A percentile compares a stretch with the other conserved stretches of the same genome.
These are phyloP conservation scores for Aspergillus transmontanensis DNA, from an alignment of 2,329 filamentous ascomycete species.

Conservation along the genomic window DNA sequence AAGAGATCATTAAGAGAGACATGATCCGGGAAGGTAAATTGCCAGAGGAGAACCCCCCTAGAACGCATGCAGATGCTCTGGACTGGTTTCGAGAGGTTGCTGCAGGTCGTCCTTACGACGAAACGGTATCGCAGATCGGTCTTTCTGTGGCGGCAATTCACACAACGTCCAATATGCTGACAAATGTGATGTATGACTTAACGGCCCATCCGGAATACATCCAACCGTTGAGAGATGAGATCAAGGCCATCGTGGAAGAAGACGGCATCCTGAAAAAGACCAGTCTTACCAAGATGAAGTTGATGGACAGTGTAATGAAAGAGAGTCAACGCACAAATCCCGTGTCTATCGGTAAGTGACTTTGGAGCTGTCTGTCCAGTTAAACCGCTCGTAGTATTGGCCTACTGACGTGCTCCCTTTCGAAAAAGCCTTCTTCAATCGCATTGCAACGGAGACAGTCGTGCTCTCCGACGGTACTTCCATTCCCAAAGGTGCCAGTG, in stretches of 20 bases:
- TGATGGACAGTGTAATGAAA: conserved; percentile 41
- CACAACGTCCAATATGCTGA: conserved; percentile 39
- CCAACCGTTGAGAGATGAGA: conserved; percentile 56
- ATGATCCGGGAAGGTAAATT: conserved; percentile 26
- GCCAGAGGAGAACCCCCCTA: conserved; percentile 15
- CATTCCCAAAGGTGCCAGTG: conserved; percentile 31
- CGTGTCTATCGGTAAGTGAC: conserved; percentile 24
- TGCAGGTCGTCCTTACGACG: conserved; percentile 18
- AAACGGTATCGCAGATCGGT: conserved; percentile 26
- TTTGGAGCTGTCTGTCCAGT: not conserved
- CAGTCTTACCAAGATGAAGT: conserved; percentile 35
- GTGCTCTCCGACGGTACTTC: conserved; percentile 32
- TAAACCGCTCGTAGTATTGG: no score
- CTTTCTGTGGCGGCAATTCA: conserved; percentile 37
- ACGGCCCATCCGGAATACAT: conserved; percentile 55
- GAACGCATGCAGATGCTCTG: conserved; percentile 26
- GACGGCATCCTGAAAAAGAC: conserved; percentile 42
- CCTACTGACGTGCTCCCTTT: not conserved
- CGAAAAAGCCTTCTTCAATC: conserved; percentile 20
- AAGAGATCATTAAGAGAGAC: conserved; percentile 27
- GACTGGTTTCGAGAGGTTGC: conserved; percentile 32
- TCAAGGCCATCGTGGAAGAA: conserved; percentile 44
- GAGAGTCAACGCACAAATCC: conserved; percentile 35
- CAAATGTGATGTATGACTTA: conserved; percentile 58
- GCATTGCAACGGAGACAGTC: conserved; percentile 24